Evolutionary conservation across 2,329 filamentous ascomycete genomes (phyloP).

Genomic region (Hortaea werneckii): DNA sequence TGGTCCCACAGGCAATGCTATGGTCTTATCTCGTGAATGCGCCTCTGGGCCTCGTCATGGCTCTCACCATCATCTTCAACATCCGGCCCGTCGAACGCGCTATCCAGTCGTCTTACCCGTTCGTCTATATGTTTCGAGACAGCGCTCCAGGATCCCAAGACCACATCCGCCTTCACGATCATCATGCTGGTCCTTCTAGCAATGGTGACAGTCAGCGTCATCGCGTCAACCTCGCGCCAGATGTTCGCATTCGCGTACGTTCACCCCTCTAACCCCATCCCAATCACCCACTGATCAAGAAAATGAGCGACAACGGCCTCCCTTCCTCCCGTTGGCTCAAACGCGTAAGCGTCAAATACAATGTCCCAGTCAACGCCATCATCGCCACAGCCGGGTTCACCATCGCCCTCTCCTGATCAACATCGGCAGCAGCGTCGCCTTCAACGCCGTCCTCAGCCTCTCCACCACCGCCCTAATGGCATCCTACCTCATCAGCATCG

Average conservation of each 20-base stretch:
- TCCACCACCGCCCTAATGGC: conserved; percentile 30
- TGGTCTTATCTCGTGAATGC: conserved; percentile 29
- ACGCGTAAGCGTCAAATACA: conserved; percentile 10
- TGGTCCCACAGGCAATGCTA: conserved; percentile 34
- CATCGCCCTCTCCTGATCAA: conserved; percentile 24
- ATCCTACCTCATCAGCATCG: conserved; percentile 31
- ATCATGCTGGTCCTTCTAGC: conserved; percentile 22
- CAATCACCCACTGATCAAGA: not conserved
- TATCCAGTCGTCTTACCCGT: conserved; percentile 18
- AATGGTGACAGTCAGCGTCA: conserved; percentile 30
- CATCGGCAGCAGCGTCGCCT: conserved; percentile 27
- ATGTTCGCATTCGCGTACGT: conserved; percentile 30
- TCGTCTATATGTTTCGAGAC: conserved; percentile 26
- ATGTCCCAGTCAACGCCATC: conserved; percentile 21
- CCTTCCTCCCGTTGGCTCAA: conserved; percentile 29
- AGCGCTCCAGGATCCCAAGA: conserved; percentile 18
- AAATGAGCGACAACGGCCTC: conserved; percentile 28
- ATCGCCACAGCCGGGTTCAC: conserved; percentile 18
- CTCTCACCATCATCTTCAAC: conserved; percentile 27
- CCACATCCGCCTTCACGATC: conserved; percentile 22
- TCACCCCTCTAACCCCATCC: not conserved
- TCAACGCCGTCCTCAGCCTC: conserved; percentile 34
- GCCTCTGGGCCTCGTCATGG: conserved; percentile 17
- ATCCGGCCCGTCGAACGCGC: conserved; percentile 23
- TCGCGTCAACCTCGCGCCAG: conserved; percentile 31